Evolutionary conservation across 352 stramenopile species (phyloP).

Genomic region (Pythium oligandrum): DNA sequence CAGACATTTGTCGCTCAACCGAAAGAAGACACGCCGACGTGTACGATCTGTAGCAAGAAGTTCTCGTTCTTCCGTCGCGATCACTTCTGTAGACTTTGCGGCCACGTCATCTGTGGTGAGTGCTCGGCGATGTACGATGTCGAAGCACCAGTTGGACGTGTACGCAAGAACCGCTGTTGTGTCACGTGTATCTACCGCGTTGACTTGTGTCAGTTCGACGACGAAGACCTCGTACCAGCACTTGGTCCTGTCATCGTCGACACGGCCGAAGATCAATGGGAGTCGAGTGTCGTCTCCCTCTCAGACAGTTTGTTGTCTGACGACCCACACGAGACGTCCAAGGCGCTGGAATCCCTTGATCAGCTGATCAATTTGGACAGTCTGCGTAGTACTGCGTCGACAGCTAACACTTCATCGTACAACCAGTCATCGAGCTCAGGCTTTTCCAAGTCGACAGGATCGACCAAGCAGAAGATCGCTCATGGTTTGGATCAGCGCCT

Average conservation of each 20-base stretch:
- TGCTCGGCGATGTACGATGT: constrained; percentile 21
- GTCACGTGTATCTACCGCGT: constrained; percentile 16
- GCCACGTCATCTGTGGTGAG: constrained; percentile 27
- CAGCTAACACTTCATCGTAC: no score
- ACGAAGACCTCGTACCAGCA: constrained; percentile 29
- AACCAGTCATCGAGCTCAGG: no score
- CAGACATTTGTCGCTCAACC: constrained; percentile 21
- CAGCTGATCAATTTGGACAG: constrained; percentile 22
- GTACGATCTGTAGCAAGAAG: constrained; percentile 28
- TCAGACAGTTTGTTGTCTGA: constrained; percentile 29
- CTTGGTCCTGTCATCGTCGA: constrained; percentile 40
- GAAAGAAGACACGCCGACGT: constrained; percentile 10
- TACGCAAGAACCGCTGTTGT: constrained; percentile 26
- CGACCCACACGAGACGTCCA: constrained; percentile 30
- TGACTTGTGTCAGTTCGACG: constrained; percentile 27
- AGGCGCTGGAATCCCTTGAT: constrained; percentile 37
- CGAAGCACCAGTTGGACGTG: constrained; percentile 12
- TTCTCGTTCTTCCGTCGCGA: constrained; percentile 23
- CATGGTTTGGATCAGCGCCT: constrained; percentile 36
- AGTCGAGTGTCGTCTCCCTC: constrained; percentile 3
- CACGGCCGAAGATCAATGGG: constrained; percentile 34
- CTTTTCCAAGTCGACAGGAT: constrained; percentile 9
- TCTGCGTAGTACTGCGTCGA: constrained; percentile 9
- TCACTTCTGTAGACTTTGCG: constrained; percentile 34
- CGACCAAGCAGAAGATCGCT: constrained; percentile 15